Evolutionary conservation across 345 rosid genomes (phyloP), one percentile per base, ranked within the genome.

Genomic region (Psidium guajava): DNA sequence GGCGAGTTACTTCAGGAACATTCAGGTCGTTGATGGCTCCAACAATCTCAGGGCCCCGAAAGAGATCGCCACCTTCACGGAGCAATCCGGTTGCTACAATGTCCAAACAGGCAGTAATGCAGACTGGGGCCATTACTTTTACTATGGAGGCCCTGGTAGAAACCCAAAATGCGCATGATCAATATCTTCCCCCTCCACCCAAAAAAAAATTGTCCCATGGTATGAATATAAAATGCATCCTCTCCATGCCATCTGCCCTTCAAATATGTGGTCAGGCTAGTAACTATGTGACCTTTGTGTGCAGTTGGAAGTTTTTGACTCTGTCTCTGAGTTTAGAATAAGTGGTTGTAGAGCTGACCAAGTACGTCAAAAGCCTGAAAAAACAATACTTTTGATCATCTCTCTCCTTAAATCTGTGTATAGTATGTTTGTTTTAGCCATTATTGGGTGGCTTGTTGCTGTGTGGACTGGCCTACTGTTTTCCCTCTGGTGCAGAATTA

Each of bases 101-200:
- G 91, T 90, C 81, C 92, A 89, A 84, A 90, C 88, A 3, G 92
- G 92, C 47, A 87, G 73, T 51, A 91, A 89, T 81, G 89, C 83
- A 11, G 92, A 90, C 52, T 91, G 93, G 92, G 93, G 93, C 57
- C 93, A 89, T 86, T 90, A 83, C 91, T 91, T 91, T 74, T 91
- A 91, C 84, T 91, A 89, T 52, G 93, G 93, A 55, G 93, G 93
- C 18, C 93, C 93, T 16, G 93, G 93, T 56, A 90, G 64, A 82
- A 91, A 91, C 82, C 86, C 90, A 25, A 90, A 90, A 52, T 91
- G 93, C 88, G 86, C 84, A 6, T 91, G 87, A 89, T 83, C 44
- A 12, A 8, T 24, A 5, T 8, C 11, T 36, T 5, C 16, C 36
- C 36, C 2, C 36, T 3, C 36, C 36, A n/a, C 36, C 36, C 36